Evolutionary conservation across 192 early-diverging fungal genomes (phyloP).

Genomic region (Coemansia sp.): DNA sequence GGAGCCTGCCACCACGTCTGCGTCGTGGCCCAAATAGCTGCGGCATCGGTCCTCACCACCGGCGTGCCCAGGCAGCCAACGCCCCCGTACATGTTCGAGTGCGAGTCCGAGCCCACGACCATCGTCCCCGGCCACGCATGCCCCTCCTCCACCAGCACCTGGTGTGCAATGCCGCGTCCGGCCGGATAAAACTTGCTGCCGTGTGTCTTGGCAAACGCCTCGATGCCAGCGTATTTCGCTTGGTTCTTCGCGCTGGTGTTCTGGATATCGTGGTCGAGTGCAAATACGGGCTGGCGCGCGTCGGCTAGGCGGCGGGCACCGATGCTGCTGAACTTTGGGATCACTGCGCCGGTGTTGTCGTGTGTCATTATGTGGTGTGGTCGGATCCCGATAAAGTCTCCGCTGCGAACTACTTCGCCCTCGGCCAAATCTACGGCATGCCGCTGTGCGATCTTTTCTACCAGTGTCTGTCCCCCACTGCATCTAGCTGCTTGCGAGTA

Average conservation of each 20-base stretch:
- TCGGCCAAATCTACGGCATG: slow-evolving; percentile 79
- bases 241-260: slow-evolving; percentile 94
- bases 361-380: slow-evolving; percentile 96
- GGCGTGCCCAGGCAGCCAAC: slow-evolving; percentile 95
- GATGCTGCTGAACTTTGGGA: slow-evolving; percentile 91
- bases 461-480: slow-evolving; percentile 70
- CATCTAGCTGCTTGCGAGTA: slow-evolving; percentile 20
- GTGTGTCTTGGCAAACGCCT: slow-evolving; percentile 78
- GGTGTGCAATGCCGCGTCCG: slow-evolving; percentile 97
- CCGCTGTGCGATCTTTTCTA: slow-evolving; percentile 95
- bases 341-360: slow-evolving; percentile 96
- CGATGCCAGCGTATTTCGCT: slow-evolving; percentile 84
- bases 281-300: slow-evolving; percentile 87
- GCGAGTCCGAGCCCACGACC: slow-evolving; percentile 97
- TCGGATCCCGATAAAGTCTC: slow-evolving; percentile 93
- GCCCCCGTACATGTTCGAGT: slow-evolving; percentile 99
- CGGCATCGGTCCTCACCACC: slow-evolving; percentile 97
- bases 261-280: slow-evolving; percentile 98
- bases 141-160: slow-evolving; percentile 97
- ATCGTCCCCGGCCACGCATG: slow-evolving; percentile 93
- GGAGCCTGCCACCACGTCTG: slow-evolving; percentile 99
- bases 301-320: slow-evolving; percentile 83
- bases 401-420: slow-evolving; percentile 72
- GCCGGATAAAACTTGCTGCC: slow-evolving; percentile 92
- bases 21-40: slow-evolving; percentile 97